Evolutionary conservation across 1,139 yeast species (phyloP), one percentile per base, ranked within the genome.

Genomic region (Candida sanyaensis): DNA sequence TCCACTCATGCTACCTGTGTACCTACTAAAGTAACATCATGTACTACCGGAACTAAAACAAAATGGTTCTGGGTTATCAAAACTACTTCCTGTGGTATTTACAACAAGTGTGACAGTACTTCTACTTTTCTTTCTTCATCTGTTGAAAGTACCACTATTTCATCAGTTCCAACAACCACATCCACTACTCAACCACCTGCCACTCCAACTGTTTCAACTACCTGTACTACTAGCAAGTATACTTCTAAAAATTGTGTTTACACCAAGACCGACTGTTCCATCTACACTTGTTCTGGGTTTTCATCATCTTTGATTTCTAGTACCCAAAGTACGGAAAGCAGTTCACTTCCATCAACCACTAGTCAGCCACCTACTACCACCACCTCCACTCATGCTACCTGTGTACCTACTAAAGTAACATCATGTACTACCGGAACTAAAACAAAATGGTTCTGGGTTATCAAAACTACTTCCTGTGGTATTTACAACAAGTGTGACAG

Each of bases 111-210:
- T 17, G 21, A 17, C 3, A 17, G 21, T 17, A 17, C 3, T 17
- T 17, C 21, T 17, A 17, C 21, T 2, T 3, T 17, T 3, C 21
- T 17, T 17, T 17, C 21, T 42, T 23, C 66, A 32, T 41, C 53
- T 30, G 50, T 52, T 33, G 43, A 55, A 42, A 46, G 50, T 42
- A 46, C 41, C 17, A 46, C 52, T 34, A 37, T 62, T 9, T 21
- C 24, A 34, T 34, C 38, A 8, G 38, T 10, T 21, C 38, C 26
- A 34, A 11, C 38, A 21, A 34, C 27, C 28, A 7, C 45, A 42
- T 56, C 54, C 29, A 60, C 62, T 48, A 12, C 13, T 8, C 21
- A 2, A 17, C 21, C 21, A 17, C 21, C 26, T 2, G 37, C 37
- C 21, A 61, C 66, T 50, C 51, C 40, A 26, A 27, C 23, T 12